Conservation (phyloP, 73 alveolate genomes). For the Loxodes magnus region DNA sequence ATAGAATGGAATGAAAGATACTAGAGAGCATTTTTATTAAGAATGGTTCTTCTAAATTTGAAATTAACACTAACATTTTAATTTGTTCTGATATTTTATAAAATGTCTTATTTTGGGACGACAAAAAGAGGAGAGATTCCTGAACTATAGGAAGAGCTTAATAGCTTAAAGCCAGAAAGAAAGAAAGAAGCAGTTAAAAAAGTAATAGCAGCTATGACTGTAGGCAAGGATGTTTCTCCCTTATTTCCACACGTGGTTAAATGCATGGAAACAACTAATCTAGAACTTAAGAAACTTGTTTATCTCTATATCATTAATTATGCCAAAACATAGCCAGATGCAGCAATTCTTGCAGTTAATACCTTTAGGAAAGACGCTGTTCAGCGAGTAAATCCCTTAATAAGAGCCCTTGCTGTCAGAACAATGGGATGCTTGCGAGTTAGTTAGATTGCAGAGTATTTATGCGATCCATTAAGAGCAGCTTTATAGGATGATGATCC, state of each 20-base stretch:
- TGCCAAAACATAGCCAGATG: conserved; percentile 98
- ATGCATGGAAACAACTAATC: conserved; percentile 83
- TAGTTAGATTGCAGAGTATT: conserved; percentile 51
- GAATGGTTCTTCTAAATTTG: too few relatives aligned
- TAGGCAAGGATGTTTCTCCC: conserved; percentile 93
- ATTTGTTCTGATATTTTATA: neutral
- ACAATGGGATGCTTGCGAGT: conserved; percentile 95
- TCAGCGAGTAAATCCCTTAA: conserved; percentile 66
- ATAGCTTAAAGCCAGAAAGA: conserved; percentile 79
- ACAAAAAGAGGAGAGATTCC: conserved; percentile 83
- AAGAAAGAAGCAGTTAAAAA: conserved; percentile 96
- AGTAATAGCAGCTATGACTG: conserved; percentile 96
- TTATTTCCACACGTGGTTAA: conserved; percentile 95
- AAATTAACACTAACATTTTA: too few relatives aligned
- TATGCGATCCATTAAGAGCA: conserved; percentile 70
- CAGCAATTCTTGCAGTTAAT: conserved; percentile 96
- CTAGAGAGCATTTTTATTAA: too few relatives aligned
- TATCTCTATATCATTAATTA: conserved; percentile 95
- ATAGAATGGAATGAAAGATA: too few relatives aligned
- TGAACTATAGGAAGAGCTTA: conserved; percentile 85
- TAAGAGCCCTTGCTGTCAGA: conserved; percentile 86
- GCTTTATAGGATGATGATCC: conserved; percentile 93
- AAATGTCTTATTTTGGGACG: conserved; percentile 21
- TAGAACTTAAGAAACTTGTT: conserved; percentile 95
- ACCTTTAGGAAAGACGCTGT: conserved; percentile 88